Evolutionary conservation across 148 eudicot genomes (phyloP).

Genomic region (Simmondsia chinensis): DNA sequence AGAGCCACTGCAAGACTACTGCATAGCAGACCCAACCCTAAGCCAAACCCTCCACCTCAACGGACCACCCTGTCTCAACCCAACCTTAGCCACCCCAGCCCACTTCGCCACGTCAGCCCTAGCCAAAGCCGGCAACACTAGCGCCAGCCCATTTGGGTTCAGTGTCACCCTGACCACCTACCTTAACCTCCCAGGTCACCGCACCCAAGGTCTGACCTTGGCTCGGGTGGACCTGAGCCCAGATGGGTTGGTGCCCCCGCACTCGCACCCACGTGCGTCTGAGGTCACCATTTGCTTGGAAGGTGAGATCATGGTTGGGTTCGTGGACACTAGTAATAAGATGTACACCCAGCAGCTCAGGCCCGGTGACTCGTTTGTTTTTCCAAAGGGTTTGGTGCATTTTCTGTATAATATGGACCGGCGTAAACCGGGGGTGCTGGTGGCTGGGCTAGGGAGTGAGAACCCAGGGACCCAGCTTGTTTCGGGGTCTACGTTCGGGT

Average conservation of each 20-base stretch:
- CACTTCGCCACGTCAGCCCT: constrained; percentile 70
- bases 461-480: constrained; percentile 60
- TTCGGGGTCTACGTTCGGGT: constrained; percentile 32
- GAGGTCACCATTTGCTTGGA: constrained; percentile 60
- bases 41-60: constrained; percentile 23
- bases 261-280: constrained; percentile 84
- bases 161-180: constrained; percentile 44
- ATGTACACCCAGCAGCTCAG: constrained; percentile 40
- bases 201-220: constrained; percentile 70
- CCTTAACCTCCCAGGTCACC: constrained; percentile 55
- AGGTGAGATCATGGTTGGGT: constrained; percentile 68
- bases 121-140: constrained; percentile 46
- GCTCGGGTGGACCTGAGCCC: constrained; percentile 58
- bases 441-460: constrained; percentile 66
- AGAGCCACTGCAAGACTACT: constrained; percentile 75
- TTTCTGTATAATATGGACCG: constrained; percentile 46
- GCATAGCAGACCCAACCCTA: constrained; percentile 46
- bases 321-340: constrained; percentile 51
- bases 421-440: constrained; percentile 25
- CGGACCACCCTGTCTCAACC: constrained; percentile 59
- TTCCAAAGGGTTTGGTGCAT: constrained; percentile 74
- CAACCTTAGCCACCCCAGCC: constrained; percentile 27
- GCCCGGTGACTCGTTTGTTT: constrained; percentile 69
- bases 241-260: constrained; percentile 64
- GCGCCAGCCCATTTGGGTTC: constrained; percentile 41